Percentiles rank a stretch among this genome's conserved stretches.
Conservation (phyloP, 176 grass and related monocot species). For the Oryza nivara region DNA sequence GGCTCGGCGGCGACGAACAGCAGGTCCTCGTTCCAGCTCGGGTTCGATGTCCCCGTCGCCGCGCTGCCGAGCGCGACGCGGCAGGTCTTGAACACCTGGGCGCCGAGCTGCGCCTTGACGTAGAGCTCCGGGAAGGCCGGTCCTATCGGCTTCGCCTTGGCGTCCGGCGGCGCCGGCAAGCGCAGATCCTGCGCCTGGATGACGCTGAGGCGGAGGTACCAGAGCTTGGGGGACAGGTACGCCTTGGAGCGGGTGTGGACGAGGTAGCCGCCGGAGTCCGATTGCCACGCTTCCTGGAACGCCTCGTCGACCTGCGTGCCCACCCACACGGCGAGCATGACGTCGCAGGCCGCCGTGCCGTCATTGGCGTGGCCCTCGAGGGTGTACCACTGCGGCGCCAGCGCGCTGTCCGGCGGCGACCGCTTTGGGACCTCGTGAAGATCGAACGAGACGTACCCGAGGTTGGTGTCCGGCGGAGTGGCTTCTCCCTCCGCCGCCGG, state of each 20-base stretch:
- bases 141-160: constrained; percentile 54
- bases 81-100: constrained; percentile 86
- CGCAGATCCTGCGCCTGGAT: constrained; percentile 95
- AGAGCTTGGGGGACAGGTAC: constrained; percentile 92
- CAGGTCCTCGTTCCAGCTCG: constrained; percentile 96
- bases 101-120: constrained; percentile 86
- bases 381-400: constrained; percentile 98
- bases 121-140: constrained; percentile 61
- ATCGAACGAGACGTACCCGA: constrained; percentile 81
- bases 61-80: constrained; percentile 67
- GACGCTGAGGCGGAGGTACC: constrained; percentile 87
- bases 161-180: constrained; percentile 52
- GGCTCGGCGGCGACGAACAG: constrained; percentile 95
- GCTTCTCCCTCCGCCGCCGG: constrained; percentile 46
- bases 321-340: constrained; percentile 96
- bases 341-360: constrained; percentile 51
- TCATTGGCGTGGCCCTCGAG: constrained; percentile 59
- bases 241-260: constrained; percentile 91
- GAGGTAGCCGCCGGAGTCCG: constrained; percentile 80
- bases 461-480: constrained; percentile 41
- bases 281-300: constrained; percentile 98
- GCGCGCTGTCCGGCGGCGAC: constrained; percentile 82
- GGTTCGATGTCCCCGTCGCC: constrained; percentile 68
- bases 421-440: constrained; percentile 85
- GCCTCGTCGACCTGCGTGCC: constrained; percentile 96